These are phyloP conservation scores for Filosporella fistucella DNA, from an alignment of 495 filamentous ascomycete genomes.

Conservation along the genomic window DNA sequence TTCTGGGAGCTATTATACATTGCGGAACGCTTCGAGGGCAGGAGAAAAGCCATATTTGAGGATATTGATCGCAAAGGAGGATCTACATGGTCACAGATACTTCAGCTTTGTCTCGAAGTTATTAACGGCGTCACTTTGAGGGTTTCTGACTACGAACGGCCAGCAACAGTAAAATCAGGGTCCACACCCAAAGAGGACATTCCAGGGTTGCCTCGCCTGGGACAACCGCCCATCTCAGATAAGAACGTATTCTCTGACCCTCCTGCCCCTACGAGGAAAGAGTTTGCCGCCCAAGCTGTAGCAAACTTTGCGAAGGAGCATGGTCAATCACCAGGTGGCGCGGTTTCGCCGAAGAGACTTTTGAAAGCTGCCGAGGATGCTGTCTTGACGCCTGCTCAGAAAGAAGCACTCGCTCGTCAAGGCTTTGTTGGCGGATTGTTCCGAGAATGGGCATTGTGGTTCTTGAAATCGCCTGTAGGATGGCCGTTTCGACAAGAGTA, in stretches of 20 bases:
- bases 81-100: constrained; percentile 77
- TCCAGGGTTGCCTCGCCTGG: constrained; percentile 41
- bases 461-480: constrained; percentile 56
- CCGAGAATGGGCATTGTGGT: constrained; percentile 27
- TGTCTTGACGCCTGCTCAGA: constrained; percentile 40
- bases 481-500: constrained; percentile 68
- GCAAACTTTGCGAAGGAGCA: constrained; percentile 52
- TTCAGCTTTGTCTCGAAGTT: constrained; percentile 57
- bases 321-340: constrained; percentile 41
- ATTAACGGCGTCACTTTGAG: constrained; percentile 55
- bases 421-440: constrained; percentile 33
- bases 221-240: constrained; percentile 49
- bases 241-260: constrained; percentile 35
- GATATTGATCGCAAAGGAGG: constrained; percentile 82
- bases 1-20: constrained; percentile 89
- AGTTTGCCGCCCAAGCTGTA: constrained; percentile 45
- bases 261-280: neutral
- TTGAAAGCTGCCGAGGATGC: constrained; percentile 30
- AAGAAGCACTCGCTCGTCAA: constrained; percentile 35
- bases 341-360: constrained; percentile 23
- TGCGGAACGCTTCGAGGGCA: constrained; percentile 61
- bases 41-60: constrained; percentile 78
- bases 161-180: neutral
- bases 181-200: neutral
- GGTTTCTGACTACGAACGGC: constrained; percentile 17